These are phyloP conservation scores for Dendrobium nobile DNA, from an alignment of 106 monocot species.

Conservation along the genomic window DNA sequence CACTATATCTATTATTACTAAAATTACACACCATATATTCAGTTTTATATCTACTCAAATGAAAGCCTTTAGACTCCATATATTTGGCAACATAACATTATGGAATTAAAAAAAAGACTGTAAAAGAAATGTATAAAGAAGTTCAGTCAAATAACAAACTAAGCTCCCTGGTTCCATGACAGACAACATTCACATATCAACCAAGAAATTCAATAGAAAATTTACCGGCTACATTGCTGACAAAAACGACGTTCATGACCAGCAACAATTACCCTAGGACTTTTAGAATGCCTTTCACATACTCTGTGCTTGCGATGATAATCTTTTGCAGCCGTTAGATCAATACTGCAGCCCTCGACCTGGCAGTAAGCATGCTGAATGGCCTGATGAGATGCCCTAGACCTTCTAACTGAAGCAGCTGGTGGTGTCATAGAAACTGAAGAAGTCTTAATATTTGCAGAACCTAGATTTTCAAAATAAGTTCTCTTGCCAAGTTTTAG, in stretches of 20 bases:
- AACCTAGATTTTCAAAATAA: conserved; percentile 46
- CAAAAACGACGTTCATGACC: conserved; percentile 78
- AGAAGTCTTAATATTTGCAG: conserved; percentile 10
- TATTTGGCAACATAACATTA: too few relatives aligned
- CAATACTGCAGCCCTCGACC: conserved; percentile 66
- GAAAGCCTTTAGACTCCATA: too few relatives aligned
- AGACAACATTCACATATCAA: not conserved
- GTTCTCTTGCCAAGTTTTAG: conserved; percentile 61
- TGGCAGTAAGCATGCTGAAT: conserved; percentile 34
- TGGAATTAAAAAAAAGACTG: too few relatives aligned
- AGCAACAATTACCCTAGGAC: conserved; percentile 54
- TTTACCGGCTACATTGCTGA: conserved; percentile 73
- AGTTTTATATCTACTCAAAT: too few relatives aligned
- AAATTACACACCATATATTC: too few relatives aligned
- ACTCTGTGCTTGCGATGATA: conserved; percentile 89
- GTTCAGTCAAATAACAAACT: too few relatives aligned
- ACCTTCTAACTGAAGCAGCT: conserved; percentile 18
- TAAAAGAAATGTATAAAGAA: too few relatives aligned
- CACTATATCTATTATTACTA: too few relatives aligned
- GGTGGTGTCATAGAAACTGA: not conserved
- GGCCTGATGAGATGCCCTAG: conserved; percentile 18
- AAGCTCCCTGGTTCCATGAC: not conserved
- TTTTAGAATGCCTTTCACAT: conserved; percentile 67
- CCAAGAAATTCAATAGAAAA: not conserved
- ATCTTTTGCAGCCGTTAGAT: conserved; percentile 54